Evolutionary conservation across 805 yeast species (phyloP).

Genomic region (Hanseniaspora valbyensis): DNA sequence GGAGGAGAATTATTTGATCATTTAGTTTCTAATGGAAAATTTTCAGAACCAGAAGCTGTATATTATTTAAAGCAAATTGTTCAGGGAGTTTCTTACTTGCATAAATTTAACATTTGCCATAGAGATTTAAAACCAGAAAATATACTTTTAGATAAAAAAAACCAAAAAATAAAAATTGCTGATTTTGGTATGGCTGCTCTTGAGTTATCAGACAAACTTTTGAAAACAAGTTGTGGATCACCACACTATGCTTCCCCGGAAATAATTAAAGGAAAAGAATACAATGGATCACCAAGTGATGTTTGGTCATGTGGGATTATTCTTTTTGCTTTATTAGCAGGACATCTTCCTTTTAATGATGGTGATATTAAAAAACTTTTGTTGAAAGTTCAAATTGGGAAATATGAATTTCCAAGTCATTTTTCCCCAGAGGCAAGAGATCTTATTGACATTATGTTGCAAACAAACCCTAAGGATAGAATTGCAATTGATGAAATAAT

Average conservation of each 20-base stretch:
- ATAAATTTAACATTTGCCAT: constrained; percentile 69
- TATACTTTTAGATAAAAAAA: constrained; percentile 50
- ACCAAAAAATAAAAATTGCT: constrained; percentile 62
- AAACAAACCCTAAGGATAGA: constrained; percentile 61
- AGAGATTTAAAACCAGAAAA: constrained; percentile 78
- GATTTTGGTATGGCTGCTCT: constrained; percentile 88
- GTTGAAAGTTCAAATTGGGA: constrained; percentile 66
- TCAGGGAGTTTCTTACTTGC: constrained; percentile 70
- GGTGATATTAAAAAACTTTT: constrained; percentile 61
- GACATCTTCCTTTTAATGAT: constrained; percentile 75
- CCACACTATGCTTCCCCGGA: constrained; percentile 88
- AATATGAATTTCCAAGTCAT: constrained; percentile 57
- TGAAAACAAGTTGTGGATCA: constrained; percentile 77
- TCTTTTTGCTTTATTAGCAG: constrained; percentile 65
- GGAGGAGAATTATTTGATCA: constrained; percentile 80
- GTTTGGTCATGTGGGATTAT: constrained; percentile 86
- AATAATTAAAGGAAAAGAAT: constrained; percentile 64
- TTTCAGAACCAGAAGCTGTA: constrained; percentile 63
- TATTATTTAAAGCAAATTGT: constrained; percentile 67
- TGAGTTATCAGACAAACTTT: constrained; percentile 55
- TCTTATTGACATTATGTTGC: constrained; percentile 52
- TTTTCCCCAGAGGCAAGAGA: constrained; percentile 57
- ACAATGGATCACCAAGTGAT: constrained; percentile 77
- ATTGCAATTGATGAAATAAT: constrained; percentile 57
- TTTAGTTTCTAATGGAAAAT: constrained; percentile 48